phyloP scores from a whole-genome alignment of 1,284 basidiomycete species.

The Tylopilus sp. region DNA sequence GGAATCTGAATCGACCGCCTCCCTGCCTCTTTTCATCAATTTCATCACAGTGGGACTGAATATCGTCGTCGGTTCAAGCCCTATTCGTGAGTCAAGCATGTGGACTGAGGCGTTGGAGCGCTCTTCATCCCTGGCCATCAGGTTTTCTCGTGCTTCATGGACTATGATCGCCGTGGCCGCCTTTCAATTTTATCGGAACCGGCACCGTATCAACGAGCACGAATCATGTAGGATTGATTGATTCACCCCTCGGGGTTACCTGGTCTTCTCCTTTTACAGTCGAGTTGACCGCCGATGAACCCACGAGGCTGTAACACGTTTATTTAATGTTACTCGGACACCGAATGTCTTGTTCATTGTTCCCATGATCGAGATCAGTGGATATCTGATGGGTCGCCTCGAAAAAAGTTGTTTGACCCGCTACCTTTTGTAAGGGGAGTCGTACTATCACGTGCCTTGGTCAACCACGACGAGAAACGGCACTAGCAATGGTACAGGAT shows the following conservation, averaged over 20 bases:
- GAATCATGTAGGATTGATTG: constrained; percentile 29
- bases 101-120: constrained; percentile 17
- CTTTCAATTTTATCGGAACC: constrained; percentile 36
- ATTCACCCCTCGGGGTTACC: constrained; percentile 34
- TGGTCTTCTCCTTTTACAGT: constrained; percentile 17
- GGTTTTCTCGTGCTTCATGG: constrained; percentile 35
- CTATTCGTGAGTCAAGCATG: constrained; percentile 24
- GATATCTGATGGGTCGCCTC: constrained; percentile 11
- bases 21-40: constrained; percentile 27
- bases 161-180: constrained; percentile 31
- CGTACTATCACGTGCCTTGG: constrained; percentile 9
- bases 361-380: constrained; percentile 21
- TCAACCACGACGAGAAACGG: too few species aligned
- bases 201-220: constrained; percentile 24
- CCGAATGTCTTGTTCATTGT: constrained; percentile 21
- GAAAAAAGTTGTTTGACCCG: background rate
- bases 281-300: constrained; percentile 19
- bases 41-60: constrained; percentile 33
- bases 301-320: constrained; percentile 35
- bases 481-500: constrained; percentile 3
- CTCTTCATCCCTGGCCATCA: constrained; percentile 30
- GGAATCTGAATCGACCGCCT: constrained; percentile 19
- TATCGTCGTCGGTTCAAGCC: constrained; percentile 19
- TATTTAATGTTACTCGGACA: constrained; percentile 29
- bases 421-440: constrained; percentile 4